A percentile compares a stretch with the other conserved stretches of the same genome.
Conservation (phyloP, 140 eudicot genomes). For the Bidens hawaiensis region DNA sequence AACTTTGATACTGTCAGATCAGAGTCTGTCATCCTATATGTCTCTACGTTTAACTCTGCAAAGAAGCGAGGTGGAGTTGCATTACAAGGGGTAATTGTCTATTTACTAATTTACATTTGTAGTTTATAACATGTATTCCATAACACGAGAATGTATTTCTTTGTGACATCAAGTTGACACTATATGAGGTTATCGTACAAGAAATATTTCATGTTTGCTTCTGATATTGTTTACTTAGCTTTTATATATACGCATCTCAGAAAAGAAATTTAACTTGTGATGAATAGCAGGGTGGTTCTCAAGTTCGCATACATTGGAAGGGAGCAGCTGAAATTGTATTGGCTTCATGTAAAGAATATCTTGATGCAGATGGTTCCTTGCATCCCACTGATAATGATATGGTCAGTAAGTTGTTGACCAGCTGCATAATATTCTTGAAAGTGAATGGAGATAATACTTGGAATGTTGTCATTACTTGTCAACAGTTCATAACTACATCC, state of each 20-base stretch:
- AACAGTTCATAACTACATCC: background rate
- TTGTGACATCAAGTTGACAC: too few species aligned
- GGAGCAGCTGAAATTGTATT: constrained; percentile 95
- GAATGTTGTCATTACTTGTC: background rate
- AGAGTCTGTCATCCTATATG: constrained; percentile 63
- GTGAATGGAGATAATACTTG: background rate
- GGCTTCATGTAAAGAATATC: constrained; percentile 63
- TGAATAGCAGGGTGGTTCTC: constrained; percentile 51
- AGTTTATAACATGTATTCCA: background rate
- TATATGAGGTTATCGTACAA: background rate
- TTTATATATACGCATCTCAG: background rate
- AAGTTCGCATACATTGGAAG: constrained; percentile 82
- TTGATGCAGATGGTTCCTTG: constrained; percentile 57
- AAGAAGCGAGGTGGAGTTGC: constrained; percentile 95
- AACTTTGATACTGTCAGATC: constrained; percentile 71
- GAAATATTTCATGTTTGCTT: background rate
- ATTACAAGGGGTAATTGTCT: constrained; percentile 49
- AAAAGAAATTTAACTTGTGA: background rate
- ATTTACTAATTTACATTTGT: background rate
- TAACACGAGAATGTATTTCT: background rate
- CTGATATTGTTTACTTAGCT: background rate
- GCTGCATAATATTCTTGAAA: background rate
- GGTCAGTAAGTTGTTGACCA: constrained; percentile 38
- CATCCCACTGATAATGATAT: constrained; percentile 46
- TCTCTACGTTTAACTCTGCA: constrained; percentile 81